Evolutionary conservation across 1,284 basidiomycete genomes (phyloP), one percentile per base, ranked within the genome.

Genomic region (Grifola frondosa): DNA sequence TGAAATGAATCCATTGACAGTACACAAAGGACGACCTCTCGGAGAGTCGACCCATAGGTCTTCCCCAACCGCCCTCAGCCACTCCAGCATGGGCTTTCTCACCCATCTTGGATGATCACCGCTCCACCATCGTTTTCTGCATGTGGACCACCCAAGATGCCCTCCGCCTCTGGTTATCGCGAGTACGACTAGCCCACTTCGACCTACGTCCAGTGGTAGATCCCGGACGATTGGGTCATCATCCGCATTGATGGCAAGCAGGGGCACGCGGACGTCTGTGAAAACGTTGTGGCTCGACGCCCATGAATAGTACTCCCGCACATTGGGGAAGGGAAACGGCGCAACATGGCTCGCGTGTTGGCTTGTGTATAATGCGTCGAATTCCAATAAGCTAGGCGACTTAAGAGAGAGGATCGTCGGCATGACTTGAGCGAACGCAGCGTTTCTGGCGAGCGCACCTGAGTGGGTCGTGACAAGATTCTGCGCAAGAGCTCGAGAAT

Each of bases 101-200:
- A 86, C 73, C 89, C 88, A 91, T 39, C 87, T 68, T n/a, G n/a
- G n/a, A n/a, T n/a, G n/a, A n/a, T n/a, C n/a, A n/a, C n/a, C n/a
- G n/a, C n/a, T n/a, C n/a, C n/a, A n/a, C n/a, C n/a, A n/a, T n/a
- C n/a, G n/a, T n/a, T n/a, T n/a, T n/a, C n/a, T n/a, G n/a, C n/a
- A n/a, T 46, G 72, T 73, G 60, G 95, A 97, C n/a, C 91, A 97
- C 22, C 95, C 95, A 11, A 98, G 74, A 68, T 98, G 95, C 0
- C 96, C 96, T 1, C 96, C 95, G 10, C 75, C 74, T 21, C 73
- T 69, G 0, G 95, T 94, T 43, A 89, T 66, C 12, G 75, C 85
- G 58, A 88, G 77, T 7, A 83, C 75, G 11, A 91, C 78, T 60
- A 82, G 80, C 11, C 69, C 66, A 44, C 84, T 88, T 6, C 69